phyloP scores from a whole-genome alignment of 352 stramenopile species.

The Phytophthora macrochlamydospora region DNA sequence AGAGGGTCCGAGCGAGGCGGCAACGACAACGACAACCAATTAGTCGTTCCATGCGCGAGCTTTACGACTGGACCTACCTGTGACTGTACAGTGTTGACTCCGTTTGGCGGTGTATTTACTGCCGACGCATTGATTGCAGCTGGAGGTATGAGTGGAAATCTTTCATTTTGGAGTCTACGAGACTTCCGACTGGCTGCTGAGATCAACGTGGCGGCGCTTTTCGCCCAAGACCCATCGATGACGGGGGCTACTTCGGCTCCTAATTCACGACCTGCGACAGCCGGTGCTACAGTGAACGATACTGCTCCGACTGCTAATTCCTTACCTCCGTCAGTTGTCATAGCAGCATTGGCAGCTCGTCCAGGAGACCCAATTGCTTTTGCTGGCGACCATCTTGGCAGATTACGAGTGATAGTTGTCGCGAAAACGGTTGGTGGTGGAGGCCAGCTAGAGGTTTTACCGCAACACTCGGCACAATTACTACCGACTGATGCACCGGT shows the following conservation, averaged over 20 bases:
- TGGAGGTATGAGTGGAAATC: slow-evolving; percentile 46
- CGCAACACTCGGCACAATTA: slow-evolving; percentile 66
- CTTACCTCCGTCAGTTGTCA: slow-evolving; percentile 28
- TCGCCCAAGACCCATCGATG: slow-evolving; percentile 30
- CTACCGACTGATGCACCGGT: slow-evolving; percentile 30
- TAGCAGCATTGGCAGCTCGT: slow-evolving; percentile 53
- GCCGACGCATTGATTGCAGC: slow-evolving; percentile 56
- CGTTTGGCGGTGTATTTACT: slow-evolving; percentile 50
- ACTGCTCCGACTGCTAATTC: neutral
- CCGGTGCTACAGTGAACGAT: slow-evolving; percentile 4
- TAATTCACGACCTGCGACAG: slow-evolving; percentile 23
- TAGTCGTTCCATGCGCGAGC: slow-evolving; percentile 51
- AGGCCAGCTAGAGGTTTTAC: slow-evolving; percentile 59
- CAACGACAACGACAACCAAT: slow-evolving; percentile 18
- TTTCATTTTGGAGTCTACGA: slow-evolving; percentile 61
- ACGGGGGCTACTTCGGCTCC: slow-evolving; percentile 1
- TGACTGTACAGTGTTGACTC: slow-evolving; percentile 54
- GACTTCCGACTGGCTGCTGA: slow-evolving; percentile 51
- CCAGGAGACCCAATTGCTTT: slow-evolving; percentile 63
- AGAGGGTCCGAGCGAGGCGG: neutral
- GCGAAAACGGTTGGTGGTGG: slow-evolving; percentile 53
- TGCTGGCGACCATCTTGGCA: slow-evolving; percentile 61
- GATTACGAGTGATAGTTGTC: slow-evolving; percentile 59
- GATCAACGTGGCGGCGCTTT: slow-evolving; percentile 44
- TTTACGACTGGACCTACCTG: slow-evolving; percentile 60